phyloP scores from a whole-genome alignment of 2,329 filamentous ascomycete species.

The Rutstroemia sp. region DNA sequence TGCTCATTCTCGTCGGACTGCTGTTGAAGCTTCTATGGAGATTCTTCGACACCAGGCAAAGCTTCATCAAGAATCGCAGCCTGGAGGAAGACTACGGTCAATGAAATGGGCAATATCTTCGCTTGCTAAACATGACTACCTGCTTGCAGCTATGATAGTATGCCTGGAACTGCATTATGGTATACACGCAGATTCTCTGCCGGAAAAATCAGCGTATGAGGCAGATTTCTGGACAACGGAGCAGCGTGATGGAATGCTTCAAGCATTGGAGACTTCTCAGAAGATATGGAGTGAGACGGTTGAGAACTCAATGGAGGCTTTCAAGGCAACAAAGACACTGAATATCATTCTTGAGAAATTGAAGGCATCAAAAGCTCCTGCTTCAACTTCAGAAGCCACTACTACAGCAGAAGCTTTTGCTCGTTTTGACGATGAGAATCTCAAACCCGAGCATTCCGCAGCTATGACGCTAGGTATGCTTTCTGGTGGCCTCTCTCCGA shows the following conservation, averaged over 20 bases:
- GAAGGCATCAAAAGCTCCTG: slow-evolving; percentile 37
- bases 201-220: slow-evolving; percentile 35
- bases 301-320: slow-evolving; percentile 79
- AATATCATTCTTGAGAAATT: slow-evolving; percentile 79
- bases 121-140: slow-evolving; percentile 70
- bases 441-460: slow-evolving; percentile 56
- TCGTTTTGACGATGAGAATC: slow-evolving; percentile 36
- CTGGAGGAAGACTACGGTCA: slow-evolving; percentile 61
- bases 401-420: slow-evolving; percentile 24
- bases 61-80: slow-evolving; percentile 66
- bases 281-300: slow-evolving; percentile 74
- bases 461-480: slow-evolving; percentile 66
- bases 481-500: slow-evolving; percentile 51
- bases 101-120: slow-evolving; percentile 75
- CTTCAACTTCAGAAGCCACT: not conserved
- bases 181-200: slow-evolving; percentile 33
- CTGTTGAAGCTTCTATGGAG: slow-evolving; percentile 79
- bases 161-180: slow-evolving; percentile 75
- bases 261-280: slow-evolving; percentile 62
- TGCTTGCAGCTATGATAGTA: slow-evolving; percentile 78
- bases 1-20: slow-evolving; percentile 72
- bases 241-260: slow-evolving; percentile 68
- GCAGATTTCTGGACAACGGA: slow-evolving; percentile 48
- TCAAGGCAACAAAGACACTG: slow-evolving; percentile 76
- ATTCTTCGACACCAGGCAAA: slow-evolving; percentile 71